Percentiles rank a stretch among this genome's conserved stretches.
Conservation (phyloP, 345 rosid genomes). For the Brassica rapa region DNA sequence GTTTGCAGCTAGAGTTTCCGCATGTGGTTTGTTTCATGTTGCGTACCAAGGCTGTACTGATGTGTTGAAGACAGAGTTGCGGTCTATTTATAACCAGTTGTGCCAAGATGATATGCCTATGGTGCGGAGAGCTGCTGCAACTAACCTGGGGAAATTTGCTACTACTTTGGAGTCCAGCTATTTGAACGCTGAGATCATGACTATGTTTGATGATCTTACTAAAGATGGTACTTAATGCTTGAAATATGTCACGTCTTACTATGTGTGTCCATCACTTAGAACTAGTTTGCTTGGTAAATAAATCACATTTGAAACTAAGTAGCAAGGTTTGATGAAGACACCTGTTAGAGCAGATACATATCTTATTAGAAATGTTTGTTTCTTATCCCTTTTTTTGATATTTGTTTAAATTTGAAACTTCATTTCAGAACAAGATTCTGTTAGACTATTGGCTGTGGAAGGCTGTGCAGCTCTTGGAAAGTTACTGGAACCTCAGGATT, state of each 20-base stretch:
- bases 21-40: slow-evolving; percentile 88
- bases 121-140: slow-evolving; percentile 97
- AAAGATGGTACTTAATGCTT: slow-evolving; percentile 67
- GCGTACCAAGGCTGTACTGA: slow-evolving; percentile 87
- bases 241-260: neutral
- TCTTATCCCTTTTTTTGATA: neutral
- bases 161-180: slow-evolving; percentile 76
- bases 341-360: neutral
- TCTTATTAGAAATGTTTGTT: neutral
- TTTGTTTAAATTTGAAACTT: neutral
- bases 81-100: slow-evolving; percentile 67
- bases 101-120: slow-evolving; percentile 99
- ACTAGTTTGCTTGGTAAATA: neutral
- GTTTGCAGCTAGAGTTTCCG: slow-evolving; percentile 96
- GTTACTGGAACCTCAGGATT: slow-evolving; percentile 72
- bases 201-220: slow-evolving; percentile 87
- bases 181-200: slow-evolving; percentile 84
- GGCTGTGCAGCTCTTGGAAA: slow-evolving; percentile 80
- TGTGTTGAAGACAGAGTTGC: slow-evolving; percentile 66
- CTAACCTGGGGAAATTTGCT: slow-evolving; percentile 91
- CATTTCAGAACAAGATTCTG: slow-evolving; percentile 76
- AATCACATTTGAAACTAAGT: slow-evolving; percentile 3
- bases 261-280: slow-evolving; percentile 4
- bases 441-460: slow-evolving; percentile 76
- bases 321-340: too few species aligned